phyloP scores from a whole-genome alignment of 495 filamentous ascomycete species.

The Neurospora sp. region DNA sequence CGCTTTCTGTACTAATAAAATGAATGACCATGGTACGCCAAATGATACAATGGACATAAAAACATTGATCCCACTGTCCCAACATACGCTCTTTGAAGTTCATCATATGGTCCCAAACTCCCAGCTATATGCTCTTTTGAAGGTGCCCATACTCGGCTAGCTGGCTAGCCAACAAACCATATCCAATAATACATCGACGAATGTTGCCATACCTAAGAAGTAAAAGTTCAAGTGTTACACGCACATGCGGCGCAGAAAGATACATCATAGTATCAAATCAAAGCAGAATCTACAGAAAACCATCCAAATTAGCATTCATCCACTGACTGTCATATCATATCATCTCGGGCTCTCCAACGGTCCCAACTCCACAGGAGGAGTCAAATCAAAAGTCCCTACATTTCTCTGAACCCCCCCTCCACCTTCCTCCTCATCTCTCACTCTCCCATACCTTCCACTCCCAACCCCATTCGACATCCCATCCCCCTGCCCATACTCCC shows the following conservation, averaged over 20 bases:
- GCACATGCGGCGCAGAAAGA: neutral
- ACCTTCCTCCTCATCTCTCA: slow-evolving; percentile 27
- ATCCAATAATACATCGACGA: neutral
- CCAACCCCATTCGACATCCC: neutral
- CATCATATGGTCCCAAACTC: slow-evolving; percentile 2
- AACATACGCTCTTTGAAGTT: neutral
- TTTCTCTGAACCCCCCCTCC: slow-evolving; percentile 5
- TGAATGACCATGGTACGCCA: neutral
- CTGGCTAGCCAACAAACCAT: neutral
- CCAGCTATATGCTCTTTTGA: neutral
- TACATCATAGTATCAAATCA: neutral
- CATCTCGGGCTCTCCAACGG: slow-evolving; percentile 7
- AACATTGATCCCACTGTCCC: slow-evolving; percentile 3
- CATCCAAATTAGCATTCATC: neutral
- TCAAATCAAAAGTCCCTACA: slow-evolving; percentile 17
- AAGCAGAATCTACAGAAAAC: slow-evolving; percentile 1
- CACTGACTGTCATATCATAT: neutral
- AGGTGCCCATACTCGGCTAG: neutral
- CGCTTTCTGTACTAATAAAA: slow-evolving; percentile 22
- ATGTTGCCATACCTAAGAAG: neutral
- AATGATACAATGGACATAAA: neutral
- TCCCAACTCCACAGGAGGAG: slow-evolving; percentile 5
- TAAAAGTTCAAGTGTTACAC: neutral
- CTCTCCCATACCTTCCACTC: slow-evolving; percentile 15
- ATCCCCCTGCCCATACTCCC: slow-evolving; percentile 1